Conservation (phyloP, 305 asterid species). For the Fraxinus dipetala region DNA sequence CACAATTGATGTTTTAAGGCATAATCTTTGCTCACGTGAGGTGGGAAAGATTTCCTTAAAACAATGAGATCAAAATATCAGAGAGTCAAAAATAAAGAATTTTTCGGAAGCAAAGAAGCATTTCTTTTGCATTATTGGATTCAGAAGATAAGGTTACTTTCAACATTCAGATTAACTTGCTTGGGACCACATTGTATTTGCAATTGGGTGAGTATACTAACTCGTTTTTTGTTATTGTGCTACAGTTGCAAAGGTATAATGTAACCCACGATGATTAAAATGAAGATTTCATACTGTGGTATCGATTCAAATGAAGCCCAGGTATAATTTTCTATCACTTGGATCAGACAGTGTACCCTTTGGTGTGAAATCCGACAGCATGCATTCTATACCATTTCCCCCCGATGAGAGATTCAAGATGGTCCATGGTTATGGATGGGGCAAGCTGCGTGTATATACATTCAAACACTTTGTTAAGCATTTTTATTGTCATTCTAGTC, state of each 20-base stretch:
- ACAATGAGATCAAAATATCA: background rate
- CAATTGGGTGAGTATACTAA: background rate
- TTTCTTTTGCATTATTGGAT: background rate
- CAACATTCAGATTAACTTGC: background rate
- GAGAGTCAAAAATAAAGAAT: background rate
- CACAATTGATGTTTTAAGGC: background rate
- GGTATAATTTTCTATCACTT: slow-evolving; percentile 10
- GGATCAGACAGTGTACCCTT: background rate
- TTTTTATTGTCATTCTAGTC: background rate
- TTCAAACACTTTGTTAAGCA: slow-evolving; percentile 1
- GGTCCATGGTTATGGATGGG: background rate
- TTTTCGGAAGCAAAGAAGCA: background rate
- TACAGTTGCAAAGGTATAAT: slow-evolving; percentile 19
- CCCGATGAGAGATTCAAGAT: background rate
- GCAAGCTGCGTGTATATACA: slow-evolving; percentile 25
- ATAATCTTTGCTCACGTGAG: background rate
- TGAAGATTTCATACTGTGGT: slow-evolving; percentile 6
- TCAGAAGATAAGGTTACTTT: background rate
- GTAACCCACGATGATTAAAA: slow-evolving; percentile 1
- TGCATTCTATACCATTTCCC: background rate
- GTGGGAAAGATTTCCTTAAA: background rate
- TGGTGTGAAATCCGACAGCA: slow-evolving; percentile 7
- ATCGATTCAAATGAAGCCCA: slow-evolving; percentile 20
- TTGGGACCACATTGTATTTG: background rate
- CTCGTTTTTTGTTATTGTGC: slow-evolving; percentile 7